Conservation (phyloP, 139 green algal species). For the Deuterostichococcus epilithicus region DNA sequence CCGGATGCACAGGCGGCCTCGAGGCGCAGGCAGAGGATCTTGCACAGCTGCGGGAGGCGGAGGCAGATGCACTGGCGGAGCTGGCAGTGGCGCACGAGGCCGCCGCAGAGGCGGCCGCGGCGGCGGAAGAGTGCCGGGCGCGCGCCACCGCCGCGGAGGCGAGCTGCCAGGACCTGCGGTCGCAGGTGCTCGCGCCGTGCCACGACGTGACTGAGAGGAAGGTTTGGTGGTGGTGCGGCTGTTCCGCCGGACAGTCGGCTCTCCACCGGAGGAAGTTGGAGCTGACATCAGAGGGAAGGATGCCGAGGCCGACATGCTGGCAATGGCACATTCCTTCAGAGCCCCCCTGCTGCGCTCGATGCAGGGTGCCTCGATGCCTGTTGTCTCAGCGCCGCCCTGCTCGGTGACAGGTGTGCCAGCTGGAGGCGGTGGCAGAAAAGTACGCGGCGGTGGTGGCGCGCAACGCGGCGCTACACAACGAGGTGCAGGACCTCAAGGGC, state of each 20-base stretch:
- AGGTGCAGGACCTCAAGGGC: conserved; percentile 78
- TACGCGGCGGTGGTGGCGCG: conserved; percentile 47
- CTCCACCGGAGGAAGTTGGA: too few species aligned
- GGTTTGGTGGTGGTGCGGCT: too few species aligned
- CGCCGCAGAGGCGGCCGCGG: too few species aligned
- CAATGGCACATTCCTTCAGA: too few species aligned
- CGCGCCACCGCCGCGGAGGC: background rate
- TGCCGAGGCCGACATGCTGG: too few species aligned
- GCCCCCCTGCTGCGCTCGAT: too few species aligned
- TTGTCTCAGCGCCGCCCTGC: background rate
- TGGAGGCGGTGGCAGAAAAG: conserved; percentile 35
- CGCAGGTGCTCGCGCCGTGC: background rate
- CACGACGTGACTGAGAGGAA: too few species aligned
- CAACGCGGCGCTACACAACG: conserved; percentile 76
- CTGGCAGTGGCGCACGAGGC: background rate
- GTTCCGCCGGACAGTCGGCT: too few species aligned
- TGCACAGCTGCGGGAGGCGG: conserved; percentile 15
- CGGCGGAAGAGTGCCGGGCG: background rate
- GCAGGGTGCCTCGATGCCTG: too few species aligned
- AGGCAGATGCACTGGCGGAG: conserved; percentile 24
- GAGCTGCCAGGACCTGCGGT: background rate
- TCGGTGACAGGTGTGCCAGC: conserved; percentile 38
- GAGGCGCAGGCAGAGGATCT: conserved; percentile 12
- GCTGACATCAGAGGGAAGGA: too few species aligned
- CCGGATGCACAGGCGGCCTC: background rate